Base-by-base conservation (phyloP, 306 rosid species). In the Boehmeria nivea region DNA sequence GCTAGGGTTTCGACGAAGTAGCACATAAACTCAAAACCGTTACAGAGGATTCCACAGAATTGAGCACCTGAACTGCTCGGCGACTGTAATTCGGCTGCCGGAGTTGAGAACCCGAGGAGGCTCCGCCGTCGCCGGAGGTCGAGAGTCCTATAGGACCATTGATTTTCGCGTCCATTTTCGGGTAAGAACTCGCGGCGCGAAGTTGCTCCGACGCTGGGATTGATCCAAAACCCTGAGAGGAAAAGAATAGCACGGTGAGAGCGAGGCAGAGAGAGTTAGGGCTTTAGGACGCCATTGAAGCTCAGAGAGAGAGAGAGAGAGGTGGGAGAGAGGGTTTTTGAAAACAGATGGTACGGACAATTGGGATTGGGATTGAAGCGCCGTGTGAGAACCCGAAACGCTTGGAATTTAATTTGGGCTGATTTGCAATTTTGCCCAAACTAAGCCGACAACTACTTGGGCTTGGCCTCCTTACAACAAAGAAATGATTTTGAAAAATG, bases 21-120 rank as follows among this genome's bases (percentile, higher is more conserved):
- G 63, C 67, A 43, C 8, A 45, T 16, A 16, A 64, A 18, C 36
- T 28, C 24, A 54, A 12, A 49, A 43, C 21, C 55, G 65, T 14
- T 27, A 53, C 46, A 42, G 50, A 37, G 44, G n/a, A 21, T 46
- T 6, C 8, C 1, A 42, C 10, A 37, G 43, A 44, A 31, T 15
- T 2, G 25, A 26, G 59, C 43, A 87, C 96, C 95, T 85, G 93
- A 69, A 85, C 99, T 51, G 72, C 76, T 57, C 55, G 83, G 57
- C 76, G 83, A 60, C 71, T 75, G 69, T 72, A 87, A 68, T 81
- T 73, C 5, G 95, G 93, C 20, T 58, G 81, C 26, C 62, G 60
- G 42, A 72, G 28, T 1, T 69, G 70, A n/a, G 76, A 70, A 21
- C 63, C 61, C 39, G 79, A 80, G 61, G 72, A 21, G 43, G 51